These are phyloP conservation scores for Polygonum maritimum DNA, from an alignment of 148 eudicot species.

Conservation along the genomic window DNA sequence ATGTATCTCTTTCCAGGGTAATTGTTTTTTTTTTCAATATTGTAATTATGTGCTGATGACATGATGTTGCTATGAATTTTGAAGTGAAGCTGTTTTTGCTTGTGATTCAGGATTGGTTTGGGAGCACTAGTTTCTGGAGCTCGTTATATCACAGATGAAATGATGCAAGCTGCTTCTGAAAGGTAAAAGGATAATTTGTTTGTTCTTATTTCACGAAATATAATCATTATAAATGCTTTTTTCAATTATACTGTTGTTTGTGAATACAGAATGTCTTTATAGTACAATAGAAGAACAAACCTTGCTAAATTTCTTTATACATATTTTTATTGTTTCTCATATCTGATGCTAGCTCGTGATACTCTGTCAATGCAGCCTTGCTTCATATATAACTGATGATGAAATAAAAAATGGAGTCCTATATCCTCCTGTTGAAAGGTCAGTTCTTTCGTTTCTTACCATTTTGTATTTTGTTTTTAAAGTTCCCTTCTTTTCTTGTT, in stretches of 20 bases:
- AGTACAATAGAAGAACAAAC: too few relatives aligned
- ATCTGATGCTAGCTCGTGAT: not conserved
- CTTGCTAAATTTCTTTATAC: not conserved
- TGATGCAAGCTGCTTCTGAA: constrained; percentile 95
- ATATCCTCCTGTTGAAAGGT: constrained; percentile 81
- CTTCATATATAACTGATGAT: constrained; percentile 86
- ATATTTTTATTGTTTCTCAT: not conserved
- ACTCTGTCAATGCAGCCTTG: constrained; percentile 53
- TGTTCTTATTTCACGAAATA: not conserved
- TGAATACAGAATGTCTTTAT: not conserved
- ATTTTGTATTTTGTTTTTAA: too few relatives aligned
- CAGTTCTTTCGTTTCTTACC: not conserved
- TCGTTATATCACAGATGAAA: constrained; percentile 76
- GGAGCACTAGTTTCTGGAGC: constrained; percentile 94
- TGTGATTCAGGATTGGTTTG: constrained; percentile 76
- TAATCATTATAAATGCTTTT: not conserved
- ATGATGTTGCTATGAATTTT: not conserved
- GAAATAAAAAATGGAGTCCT: constrained; percentile 70
- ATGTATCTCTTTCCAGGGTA: constrained; percentile 99
- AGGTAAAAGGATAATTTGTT: constrained; percentile 36
- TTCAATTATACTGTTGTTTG: not conserved
- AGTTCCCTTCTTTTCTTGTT: too few relatives aligned
- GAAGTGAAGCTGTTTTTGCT: constrained; percentile 11
- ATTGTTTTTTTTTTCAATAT: constrained; percentile 20
- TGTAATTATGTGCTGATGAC: not conserved